Base-by-base conservation (phyloP, 331 rosid species). In the Telfairia occidentalis region DNA sequence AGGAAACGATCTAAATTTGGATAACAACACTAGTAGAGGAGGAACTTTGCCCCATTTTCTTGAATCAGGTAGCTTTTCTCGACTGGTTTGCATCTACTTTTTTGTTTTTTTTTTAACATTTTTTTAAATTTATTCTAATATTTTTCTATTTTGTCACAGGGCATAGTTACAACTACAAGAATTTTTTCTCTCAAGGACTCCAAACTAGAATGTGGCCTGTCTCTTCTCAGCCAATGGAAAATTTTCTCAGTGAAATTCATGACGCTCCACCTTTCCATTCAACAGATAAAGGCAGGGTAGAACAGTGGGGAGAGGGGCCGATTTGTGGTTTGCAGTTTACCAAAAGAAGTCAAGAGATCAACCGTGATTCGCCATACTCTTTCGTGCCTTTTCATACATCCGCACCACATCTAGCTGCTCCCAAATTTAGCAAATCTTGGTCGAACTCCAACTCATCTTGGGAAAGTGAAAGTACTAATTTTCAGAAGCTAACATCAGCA, bases 381-480 rank as follows among this genome's bases (percentile, higher is more conserved):
- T 79, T 80, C 77, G 34, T 74, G 76, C 77, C 88, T 55, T 78
- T 88, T 73, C 84, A 84, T 76, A 53, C 82, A 73, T 83, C 85
- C 59, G 76, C 82, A 76, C 80, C 81, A 59, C 74, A 58, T 76
- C 80, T 65, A 35, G 64, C 79, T 74, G 61, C 86, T 71, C 80
- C 91, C 54, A 87, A 88, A 45, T 42, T 82, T 80, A 61, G 79
- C 0, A 91, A 80, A 83, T 70, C 97, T 57, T 88, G 88, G 96
- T 81, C 90, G 78, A 90, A 83, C 73, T 87, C 92, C 5, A 83
- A 85, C 72, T 85, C 92, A 77, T 86, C 96, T 69, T 89, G 87
- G 94, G 92, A 86, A 81, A 86, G 82, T 80, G 84, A 83, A 34
- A 89, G 69, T 74, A 73, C 88, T 77, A 84, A 83, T 85, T 81